Evolutionary conservation across 306 rosid species (phyloP).

Genomic region (Rubus parviflorus): DNA sequence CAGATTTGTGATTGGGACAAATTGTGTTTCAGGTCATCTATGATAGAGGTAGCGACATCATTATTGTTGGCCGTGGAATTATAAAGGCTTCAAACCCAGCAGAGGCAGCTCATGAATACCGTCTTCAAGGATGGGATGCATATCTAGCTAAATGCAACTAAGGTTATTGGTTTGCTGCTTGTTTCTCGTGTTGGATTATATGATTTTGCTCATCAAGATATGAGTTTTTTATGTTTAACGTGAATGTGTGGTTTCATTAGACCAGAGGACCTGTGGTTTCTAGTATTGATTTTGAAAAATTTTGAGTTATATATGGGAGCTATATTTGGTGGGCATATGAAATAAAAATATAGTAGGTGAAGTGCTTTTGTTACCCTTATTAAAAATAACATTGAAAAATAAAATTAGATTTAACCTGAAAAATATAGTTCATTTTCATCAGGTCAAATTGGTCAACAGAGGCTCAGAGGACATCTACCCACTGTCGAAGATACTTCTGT

Average conservation of each 20-base stretch:
- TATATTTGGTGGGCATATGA: not conserved
- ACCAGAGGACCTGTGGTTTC: not conserved
- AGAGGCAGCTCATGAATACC: conserved; percentile 69
- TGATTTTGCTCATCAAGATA: not conserved
- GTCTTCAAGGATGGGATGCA: conserved; percentile 84
- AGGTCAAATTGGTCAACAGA: too few species aligned
- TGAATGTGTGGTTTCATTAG: not conserved
- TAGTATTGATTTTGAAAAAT: not conserved
- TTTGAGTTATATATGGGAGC: not conserved
- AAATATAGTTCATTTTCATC: too few species aligned
- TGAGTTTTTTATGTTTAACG: not conserved
- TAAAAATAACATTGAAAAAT: too few species aligned
- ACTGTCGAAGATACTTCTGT: too few species aligned
- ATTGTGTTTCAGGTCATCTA: conserved; percentile 60
- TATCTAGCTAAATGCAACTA: conserved; percentile 54
- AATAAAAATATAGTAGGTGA: not conserved
- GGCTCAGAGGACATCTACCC: too few species aligned
- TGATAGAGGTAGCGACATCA: conserved; percentile 84
- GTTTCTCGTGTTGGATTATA: not conserved
- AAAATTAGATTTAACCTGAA: too few species aligned
- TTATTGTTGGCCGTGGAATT: conserved; percentile 86
- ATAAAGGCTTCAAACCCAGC: conserved; percentile 81
- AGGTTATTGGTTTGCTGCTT: not conserved
- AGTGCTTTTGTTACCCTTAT: not conserved
- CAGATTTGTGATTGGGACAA: conserved; percentile 1